A percentile compares a stretch with the other conserved stretches of the same genome.
Evolutionary conservation across 192 early-diverging fungal genomes (phyloP).

Genomic region (Thamnidium elegans): DNA sequence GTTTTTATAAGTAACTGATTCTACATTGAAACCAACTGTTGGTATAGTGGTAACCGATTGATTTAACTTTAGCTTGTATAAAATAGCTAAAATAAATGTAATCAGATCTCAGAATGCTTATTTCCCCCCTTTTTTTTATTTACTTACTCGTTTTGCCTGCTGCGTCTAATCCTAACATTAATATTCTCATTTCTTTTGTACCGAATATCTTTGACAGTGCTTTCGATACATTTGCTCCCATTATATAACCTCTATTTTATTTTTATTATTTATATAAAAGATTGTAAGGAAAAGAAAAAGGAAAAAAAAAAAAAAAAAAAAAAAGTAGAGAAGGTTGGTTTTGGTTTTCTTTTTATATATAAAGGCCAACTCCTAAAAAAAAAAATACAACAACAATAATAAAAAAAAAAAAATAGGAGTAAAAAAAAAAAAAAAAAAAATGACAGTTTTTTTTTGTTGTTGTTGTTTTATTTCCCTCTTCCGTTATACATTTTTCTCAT

Average conservation of each 20-base stretch:
- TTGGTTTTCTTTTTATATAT: neutral
- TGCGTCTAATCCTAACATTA: constrained; percentile 92
- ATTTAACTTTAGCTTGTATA: constrained; percentile 98
- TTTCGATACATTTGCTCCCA: constrained; percentile 82
- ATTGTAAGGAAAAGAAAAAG: neutral
- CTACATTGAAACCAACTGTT: constrained; percentile 92
- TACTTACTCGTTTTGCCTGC: constrained; percentile 86
- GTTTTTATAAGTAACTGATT: constrained; percentile 86
- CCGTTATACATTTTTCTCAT: neutral
- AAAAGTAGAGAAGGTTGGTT: too few species aligned
- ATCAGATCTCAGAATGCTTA: neutral
- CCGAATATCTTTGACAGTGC: constrained; percentile 77
- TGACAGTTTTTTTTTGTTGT: neutral
- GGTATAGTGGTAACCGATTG: constrained; percentile 99
- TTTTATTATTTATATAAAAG: neutral
- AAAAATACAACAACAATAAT: neutral
- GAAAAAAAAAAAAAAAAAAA: neutral
- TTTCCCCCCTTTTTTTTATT: too few species aligned
- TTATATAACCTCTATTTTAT: constrained; percentile 34
- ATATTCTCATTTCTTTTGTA: constrained; percentile 94
- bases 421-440: neutral
- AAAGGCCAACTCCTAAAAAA: neutral
- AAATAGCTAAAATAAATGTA: constrained; percentile 61
- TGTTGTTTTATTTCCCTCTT: neutral
- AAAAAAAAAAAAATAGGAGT: neutral